Evolutionary conservation across 2,329 filamentous ascomycete species (phyloP).

Genomic region (Botrytis deweyae): DNA sequence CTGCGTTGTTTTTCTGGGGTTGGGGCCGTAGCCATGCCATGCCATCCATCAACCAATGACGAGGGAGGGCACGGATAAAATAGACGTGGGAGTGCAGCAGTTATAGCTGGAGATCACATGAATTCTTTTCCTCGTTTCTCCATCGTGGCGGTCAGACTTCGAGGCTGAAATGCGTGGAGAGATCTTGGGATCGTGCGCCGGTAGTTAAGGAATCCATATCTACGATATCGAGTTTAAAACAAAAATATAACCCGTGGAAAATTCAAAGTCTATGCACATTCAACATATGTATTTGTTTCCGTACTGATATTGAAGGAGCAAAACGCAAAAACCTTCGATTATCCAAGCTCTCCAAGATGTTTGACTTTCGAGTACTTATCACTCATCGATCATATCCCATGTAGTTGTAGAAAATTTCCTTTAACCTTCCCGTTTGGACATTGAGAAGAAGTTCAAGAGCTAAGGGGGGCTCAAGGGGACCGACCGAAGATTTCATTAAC

Average conservation of each 20-base stretch:
- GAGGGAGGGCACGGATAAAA: background rate
- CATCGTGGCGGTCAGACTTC: background rate
- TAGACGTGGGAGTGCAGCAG: background rate
- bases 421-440: background rate
- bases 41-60: background rate
- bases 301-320: background rate
- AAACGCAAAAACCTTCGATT: background rate
- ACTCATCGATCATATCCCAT: background rate
- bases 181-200: background rate
- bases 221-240: background rate
- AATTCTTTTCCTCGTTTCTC: background rate
- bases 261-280: background rate
- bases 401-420: background rate
- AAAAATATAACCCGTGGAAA: background rate
- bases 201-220: background rate
- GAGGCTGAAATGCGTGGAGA: background rate
- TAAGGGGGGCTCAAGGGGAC: background rate
- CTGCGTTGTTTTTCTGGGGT: background rate
- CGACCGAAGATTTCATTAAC: constrained; percentile 1
- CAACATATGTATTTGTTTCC: background rate
- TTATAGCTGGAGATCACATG: background rate
- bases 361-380: background rate
- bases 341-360: background rate
- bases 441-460: background rate
- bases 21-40: background rate